These are phyloP conservation scores for Mortierella alpina DNA, from an alignment of 192 early-diverging fungal genomes.

Conservation along the genomic window DNA sequence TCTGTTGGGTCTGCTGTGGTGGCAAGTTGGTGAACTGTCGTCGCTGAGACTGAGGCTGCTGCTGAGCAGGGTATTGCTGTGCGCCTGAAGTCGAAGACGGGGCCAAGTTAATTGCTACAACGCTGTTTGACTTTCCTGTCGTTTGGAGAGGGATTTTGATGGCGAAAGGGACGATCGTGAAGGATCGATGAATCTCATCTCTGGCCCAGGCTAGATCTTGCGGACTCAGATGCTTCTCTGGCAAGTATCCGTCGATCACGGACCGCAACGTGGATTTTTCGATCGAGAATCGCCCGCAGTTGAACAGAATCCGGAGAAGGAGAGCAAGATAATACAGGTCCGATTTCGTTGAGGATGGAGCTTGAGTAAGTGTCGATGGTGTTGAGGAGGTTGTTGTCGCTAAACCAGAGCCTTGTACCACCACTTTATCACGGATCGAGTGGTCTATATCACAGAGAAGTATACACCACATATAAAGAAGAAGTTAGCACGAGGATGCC, in stretches of 20 bases:
- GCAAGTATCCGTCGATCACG: conserved; percentile 19
- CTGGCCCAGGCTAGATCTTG: conserved; percentile 23
- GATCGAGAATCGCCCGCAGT: conserved; percentile 47
- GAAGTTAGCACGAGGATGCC: no score
- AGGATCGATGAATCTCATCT: conserved; percentile 20
- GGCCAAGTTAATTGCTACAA: conserved; percentile 7
- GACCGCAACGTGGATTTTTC: conserved; percentile 14
- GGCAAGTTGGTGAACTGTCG: not conserved
- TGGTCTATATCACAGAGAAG: not conserved
- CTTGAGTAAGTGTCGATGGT: conserved; percentile 15
- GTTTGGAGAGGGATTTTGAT: conserved; percentile 24
- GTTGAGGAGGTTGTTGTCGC: not conserved
- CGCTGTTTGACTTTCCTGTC: not conserved
- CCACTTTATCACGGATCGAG: not conserved
- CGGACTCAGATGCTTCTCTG: conserved; percentile 20
- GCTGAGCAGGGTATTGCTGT: not conserved
- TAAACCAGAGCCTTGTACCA: not conserved
- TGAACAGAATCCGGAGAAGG: conserved; percentile 34
- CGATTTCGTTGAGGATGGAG: conserved; percentile 6
- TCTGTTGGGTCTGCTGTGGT: conserved; percentile 1
- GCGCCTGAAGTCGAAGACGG: not conserved
- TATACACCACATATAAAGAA: not conserved
- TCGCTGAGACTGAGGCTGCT: not conserved
- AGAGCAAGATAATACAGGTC: conserved; percentile 31
- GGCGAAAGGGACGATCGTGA: conserved; percentile 31